These are phyloP conservation scores for Carex arenaria DNA, from an alignment of 202 grass and related monocot genomes.

Conservation along the genomic window DNA sequence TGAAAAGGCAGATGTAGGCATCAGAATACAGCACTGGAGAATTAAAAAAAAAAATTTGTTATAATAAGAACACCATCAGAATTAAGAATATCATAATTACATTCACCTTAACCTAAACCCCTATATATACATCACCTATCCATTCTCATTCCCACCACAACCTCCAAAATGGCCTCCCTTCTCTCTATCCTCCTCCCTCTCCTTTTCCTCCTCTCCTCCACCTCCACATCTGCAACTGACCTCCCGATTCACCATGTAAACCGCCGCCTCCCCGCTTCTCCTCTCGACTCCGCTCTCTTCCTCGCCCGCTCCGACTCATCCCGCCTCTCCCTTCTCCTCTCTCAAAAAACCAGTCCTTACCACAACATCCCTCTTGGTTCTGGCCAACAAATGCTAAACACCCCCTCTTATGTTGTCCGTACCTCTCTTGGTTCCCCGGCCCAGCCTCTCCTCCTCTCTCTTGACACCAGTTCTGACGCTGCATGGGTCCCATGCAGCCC, in stretches of 20 bases:
- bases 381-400: constrained; percentile 53
- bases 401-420: constrained; percentile 78
- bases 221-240: constrained; percentile 27
- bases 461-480: constrained; percentile 90
- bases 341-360: constrained; percentile 37
- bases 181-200: not conserved
- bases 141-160: not conserved
- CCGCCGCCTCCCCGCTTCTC: constrained; percentile 47
- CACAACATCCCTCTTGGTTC: constrained; percentile 31
- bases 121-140: constrained; percentile 9
- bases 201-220: constrained; percentile 27
- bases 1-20: not conserved
- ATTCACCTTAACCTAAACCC: not conserved
- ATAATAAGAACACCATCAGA: not conserved
- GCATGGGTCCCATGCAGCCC: constrained; percentile 84
- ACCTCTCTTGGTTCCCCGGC: constrained; percentile 56
- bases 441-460: constrained; percentile 57
- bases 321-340: constrained; percentile 56
- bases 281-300: constrained; percentile 58
- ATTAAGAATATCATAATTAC: not conserved
- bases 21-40: not conserved
- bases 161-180: constrained; percentile 29
- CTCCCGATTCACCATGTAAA: constrained; percentile 60
- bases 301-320: constrained; percentile 54
- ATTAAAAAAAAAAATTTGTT: not conserved